A percentile compares a stretch with the other conserved stretches of the same genome.
Evolutionary conservation across 257 asterid genomes (phyloP).

Genomic region (Solanum ossicruentum): DNA sequence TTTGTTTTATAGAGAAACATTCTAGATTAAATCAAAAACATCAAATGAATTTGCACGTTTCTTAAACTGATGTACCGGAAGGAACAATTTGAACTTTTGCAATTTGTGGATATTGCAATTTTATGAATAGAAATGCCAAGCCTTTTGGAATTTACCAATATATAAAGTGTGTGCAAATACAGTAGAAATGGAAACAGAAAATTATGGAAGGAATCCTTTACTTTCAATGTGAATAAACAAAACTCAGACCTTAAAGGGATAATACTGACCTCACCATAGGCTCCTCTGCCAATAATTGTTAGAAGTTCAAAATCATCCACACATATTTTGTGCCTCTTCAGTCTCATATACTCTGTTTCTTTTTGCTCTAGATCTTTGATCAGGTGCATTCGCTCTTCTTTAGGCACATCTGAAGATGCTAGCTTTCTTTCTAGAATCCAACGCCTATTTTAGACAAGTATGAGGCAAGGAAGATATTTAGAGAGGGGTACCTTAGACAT

Average conservation of each 20-base stretch:
- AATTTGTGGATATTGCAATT: neutral
- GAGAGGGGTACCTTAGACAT: neutral
- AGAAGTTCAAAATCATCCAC: conserved; percentile 97
- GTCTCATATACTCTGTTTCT: conserved; percentile 92
- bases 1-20: neutral
- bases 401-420: conserved; percentile 96
- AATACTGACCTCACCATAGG: conserved; percentile 73
- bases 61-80: neutral
- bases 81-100: neutral
- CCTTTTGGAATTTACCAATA: neutral
- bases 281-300: conserved; percentile 95
- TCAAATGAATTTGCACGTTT: neutral
- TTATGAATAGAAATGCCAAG: neutral
- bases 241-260: neutral
- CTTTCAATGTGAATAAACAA: neutral
- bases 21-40: neutral
- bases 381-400: conserved; percentile 76
- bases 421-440: conserved; percentile 85
- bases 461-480: neutral
- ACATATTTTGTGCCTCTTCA: conserved; percentile 87
- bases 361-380: conserved; percentile 86
- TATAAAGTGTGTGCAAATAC: neutral
- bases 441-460: conserved; percentile 51
- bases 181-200: neutral
- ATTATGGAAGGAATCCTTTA: neutral